Conservation (phyloP, 1,284 basidiomycete genomes). For the Neonothopanus nambi region DNA sequence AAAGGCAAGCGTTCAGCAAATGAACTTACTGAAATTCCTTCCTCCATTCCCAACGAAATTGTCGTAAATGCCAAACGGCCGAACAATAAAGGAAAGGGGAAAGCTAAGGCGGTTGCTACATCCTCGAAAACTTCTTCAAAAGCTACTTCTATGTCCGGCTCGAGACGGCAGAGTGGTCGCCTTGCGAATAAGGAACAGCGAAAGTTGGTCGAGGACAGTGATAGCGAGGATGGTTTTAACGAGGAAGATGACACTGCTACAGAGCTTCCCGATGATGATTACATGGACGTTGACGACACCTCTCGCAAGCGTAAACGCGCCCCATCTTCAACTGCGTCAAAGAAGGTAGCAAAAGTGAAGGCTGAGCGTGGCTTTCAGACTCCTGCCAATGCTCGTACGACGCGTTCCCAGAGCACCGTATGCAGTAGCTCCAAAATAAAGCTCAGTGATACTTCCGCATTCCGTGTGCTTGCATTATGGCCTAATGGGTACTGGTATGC, state of each 20-base stretch:
- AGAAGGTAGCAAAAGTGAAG: background rate
- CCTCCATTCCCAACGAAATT: no score
- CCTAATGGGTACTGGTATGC: constrained; percentile 60
- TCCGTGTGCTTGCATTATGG: constrained; percentile 71
- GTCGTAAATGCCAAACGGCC: no score
- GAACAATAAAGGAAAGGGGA: background rate
- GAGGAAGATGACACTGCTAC: constrained; percentile 38
- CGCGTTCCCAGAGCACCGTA: constrained; percentile 19
- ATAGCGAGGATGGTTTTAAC: constrained; percentile 22
- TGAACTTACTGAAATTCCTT: no score
- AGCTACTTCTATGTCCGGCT: no score
- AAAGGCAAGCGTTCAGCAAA: background rate
- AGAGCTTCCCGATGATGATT: constrained; percentile 46
- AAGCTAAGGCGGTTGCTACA: constrained; percentile 5
- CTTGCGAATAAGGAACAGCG: background rate
- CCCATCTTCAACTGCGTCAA: constrained; percentile 17
- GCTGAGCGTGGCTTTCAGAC: constrained; percentile 19
- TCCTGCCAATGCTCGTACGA: constrained; percentile 15
- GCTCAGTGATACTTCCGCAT: background rate
- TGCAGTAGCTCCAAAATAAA: background rate
- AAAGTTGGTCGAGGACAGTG: constrained; percentile 3
- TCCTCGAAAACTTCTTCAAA: background rate
- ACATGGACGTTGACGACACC: constrained; percentile 21
- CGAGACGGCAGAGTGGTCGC: no score
- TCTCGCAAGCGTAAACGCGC: constrained; percentile 53